Evolutionary conservation across 805 yeast species (phyloP), one percentile per base, ranked within the genome.

Genomic region (Wickerhamiella alocasiicola): DNA sequence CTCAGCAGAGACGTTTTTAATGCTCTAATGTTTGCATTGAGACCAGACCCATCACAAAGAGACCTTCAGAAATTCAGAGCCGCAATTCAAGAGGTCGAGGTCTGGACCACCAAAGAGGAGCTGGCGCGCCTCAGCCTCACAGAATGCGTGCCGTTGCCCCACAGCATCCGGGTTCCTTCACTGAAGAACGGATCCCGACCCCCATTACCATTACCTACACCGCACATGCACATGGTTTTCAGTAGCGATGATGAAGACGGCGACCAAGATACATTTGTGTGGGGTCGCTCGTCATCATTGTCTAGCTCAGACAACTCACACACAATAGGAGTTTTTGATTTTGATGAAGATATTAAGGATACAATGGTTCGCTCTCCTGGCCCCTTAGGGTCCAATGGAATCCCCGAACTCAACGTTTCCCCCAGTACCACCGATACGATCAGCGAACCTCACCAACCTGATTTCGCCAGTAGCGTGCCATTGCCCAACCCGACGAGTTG

Each of bases 21-120:
- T n/a, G 93, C 82, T 0, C 68, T 87, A 55, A 71, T 94, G 43
- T 72, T 73, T 49, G 70, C 81, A 46, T 66, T 88, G 42, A 78
- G 93, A 9, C 71, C 88, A 43, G 95, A 87, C 62, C 97, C 97
- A 1, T 69, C 70, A 20, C 83, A 87, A 61, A 75, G 97, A 54
- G 77, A 78, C 52, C 63, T 88, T 45, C 54, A 55, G 1, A 62
- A 63, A 40, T 73, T 85, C 67, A 73, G 72, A 48, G 57, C 60
- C 3, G 88, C 82, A 49, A 60, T 88, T 39, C 52, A 60, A 17
- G 67, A 65, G 39, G 69, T 83, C 24, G 71, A 72, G 41, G 76
- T 68, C 48, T 77, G 87, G 61, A 83, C 95, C 7, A 72, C 82
- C 45, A 95, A 87, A 60, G 94, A 83, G 50, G 93, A 81, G 47